Percentiles rank a stretch among this genome's conserved stretches.
Conservation (phyloP, 768 basidiomycete species). For the Russula vinacea region DNA sequence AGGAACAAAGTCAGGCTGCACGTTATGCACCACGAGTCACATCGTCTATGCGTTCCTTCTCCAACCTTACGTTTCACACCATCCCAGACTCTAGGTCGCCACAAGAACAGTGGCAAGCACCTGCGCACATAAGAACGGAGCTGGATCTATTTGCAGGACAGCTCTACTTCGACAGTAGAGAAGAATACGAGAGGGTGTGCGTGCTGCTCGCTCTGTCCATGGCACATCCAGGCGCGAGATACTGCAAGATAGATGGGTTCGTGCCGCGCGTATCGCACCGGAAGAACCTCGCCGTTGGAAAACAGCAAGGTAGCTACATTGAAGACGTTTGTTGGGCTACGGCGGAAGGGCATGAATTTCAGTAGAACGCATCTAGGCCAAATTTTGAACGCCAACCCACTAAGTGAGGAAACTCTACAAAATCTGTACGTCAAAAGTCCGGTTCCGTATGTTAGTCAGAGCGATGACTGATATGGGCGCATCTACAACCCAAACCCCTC, state of each 20-base stretch:
- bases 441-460: too few species aligned
- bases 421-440: too few species aligned
- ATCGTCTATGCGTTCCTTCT: slow-evolving; percentile 18
- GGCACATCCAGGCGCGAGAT: slow-evolving; percentile 14
- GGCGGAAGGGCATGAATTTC: slow-evolving; percentile 20
- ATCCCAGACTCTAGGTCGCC: neutral
- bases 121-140: slow-evolving; percentile 10
- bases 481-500: too few species aligned
- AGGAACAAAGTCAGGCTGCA: slow-evolving; percentile 20
- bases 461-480: too few species aligned
- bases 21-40: slow-evolving; percentile 19
- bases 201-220: slow-evolving; percentile 18
- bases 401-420: slow-evolving; percentile 2
- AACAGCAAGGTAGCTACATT: slow-evolving; percentile 5
- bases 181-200: slow-evolving; percentile 22
- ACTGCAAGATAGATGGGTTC: slow-evolving; percentile 17
- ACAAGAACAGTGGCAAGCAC: neutral
- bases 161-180: slow-evolving; percentile 24
- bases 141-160: slow-evolving; percentile 23
- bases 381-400: slow-evolving; percentile 11
- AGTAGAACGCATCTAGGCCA: slow-evolving; percentile 10
- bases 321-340: slow-evolving; percentile 12
- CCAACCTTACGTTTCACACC: slow-evolving; percentile 11
- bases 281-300: slow-evolving; percentile 6
- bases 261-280: slow-evolving; percentile 7